A percentile compares a stretch with the other conserved stretches of the same genome.
Conservation (phyloP, 495 filamentous ascomycete species). For the Oidiodendron maius region DNA sequence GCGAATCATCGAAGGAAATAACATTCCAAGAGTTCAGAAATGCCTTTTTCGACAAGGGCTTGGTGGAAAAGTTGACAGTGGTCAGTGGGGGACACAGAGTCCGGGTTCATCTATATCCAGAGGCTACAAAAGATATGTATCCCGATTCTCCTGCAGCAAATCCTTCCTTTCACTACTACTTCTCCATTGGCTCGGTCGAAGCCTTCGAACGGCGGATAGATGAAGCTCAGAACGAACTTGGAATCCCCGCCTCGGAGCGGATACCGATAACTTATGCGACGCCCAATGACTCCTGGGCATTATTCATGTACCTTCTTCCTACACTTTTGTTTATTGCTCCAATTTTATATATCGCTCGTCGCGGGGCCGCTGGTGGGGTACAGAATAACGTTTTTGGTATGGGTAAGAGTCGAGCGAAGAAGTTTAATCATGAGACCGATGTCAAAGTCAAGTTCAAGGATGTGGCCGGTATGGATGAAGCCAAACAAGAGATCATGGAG, state of each 20-base stretch:
- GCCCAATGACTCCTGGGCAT: constrained; percentile 58
- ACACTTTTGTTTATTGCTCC: constrained; percentile 79
- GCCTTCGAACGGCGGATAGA: constrained; percentile 86
- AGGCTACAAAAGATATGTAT: constrained; percentile 70
- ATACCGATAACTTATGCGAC: constrained; percentile 87
- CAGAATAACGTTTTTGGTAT: constrained; percentile 87
- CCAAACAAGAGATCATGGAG: constrained; percentile 98
- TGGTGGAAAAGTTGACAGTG: constrained; percentile 88
- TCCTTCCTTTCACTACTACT: constrained; percentile 77
- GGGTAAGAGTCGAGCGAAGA: constrained; percentile 88
- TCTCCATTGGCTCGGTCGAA: constrained; percentile 91
- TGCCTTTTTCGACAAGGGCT: constrained; percentile 89
- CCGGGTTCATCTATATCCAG: constrained; percentile 76
- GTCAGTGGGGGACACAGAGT: constrained; percentile 65
- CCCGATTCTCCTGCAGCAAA: constrained; percentile 73
- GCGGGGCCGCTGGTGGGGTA: constrained; percentile 55
- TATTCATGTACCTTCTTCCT: constrained; percentile 76
- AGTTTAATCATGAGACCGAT: constrained; percentile 93
- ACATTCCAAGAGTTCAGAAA: constrained; percentile 95
- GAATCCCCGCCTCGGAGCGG: constrained; percentile 74
- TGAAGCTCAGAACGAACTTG: constrained; percentile 77
- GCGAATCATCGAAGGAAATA: constrained; percentile 70
- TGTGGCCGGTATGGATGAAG: constrained; percentile 98
- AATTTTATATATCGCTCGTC: constrained; percentile 64
- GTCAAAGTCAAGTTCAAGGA: constrained; percentile 96